Conservation (phyloP, 192 early-diverging fungal species). For the Coemansia sp. region DNA sequence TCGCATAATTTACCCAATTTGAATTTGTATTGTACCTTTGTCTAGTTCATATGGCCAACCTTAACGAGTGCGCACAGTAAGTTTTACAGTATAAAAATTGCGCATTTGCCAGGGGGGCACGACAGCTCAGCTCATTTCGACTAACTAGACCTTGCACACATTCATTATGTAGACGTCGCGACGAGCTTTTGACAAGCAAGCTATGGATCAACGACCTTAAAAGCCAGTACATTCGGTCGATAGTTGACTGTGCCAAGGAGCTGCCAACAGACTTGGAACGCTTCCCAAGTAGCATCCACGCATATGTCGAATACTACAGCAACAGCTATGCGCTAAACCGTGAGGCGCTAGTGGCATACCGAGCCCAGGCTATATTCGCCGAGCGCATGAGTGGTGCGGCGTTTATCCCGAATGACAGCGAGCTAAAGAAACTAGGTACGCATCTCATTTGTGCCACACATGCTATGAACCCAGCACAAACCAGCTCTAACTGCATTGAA, state of each 20-base stretch:
- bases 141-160: neutral
- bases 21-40: neutral
- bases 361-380: conserved; percentile 43
- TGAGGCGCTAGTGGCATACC: conserved; percentile 38
- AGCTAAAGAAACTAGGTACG: conserved; percentile 49
- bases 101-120: neutral
- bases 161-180: conserved; percentile 37
- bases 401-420: conserved; percentile 44
- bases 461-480: neutral
- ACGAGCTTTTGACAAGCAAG: conserved; percentile 46
- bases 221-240: conserved; percentile 42
- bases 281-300: conserved; percentile 43
- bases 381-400: conserved; percentile 45
- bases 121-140: neutral
- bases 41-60: conserved; percentile 26
- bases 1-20: neutral
- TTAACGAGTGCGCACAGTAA: conserved; percentile 47
- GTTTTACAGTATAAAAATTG: conserved; percentile 2
- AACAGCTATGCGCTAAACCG: conserved; percentile 41
- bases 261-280: conserved; percentile 43
- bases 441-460: neutral
- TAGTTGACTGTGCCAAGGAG: conserved; percentile 29
- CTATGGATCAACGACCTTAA: conserved; percentile 52
- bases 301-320: conserved; percentile 42
- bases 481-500: neutral